Evolutionary conservation across 805 yeast genomes (phyloP), one percentile per base, ranked within the genome.

Genomic region (Zygosaccharomyces bisporus): DNA sequence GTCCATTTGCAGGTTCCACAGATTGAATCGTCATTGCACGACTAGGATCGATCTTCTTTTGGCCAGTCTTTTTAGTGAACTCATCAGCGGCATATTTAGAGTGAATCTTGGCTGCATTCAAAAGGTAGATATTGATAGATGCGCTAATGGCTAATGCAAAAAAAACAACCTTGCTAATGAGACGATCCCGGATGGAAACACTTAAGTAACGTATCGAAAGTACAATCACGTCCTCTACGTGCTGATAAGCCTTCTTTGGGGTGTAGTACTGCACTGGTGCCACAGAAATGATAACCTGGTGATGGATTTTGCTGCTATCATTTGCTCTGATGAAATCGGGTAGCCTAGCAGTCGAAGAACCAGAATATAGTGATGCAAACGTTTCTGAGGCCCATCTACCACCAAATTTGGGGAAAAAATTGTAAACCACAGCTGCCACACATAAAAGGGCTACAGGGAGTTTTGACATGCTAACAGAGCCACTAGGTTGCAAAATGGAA

Each of bases 101-200:
- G 54, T 83, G 86, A 43, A 75, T 72, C 63, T 86, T 77, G n/a
- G 95, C 84, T 45, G 87, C 93, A 57, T 88, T 87, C 63, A 91
- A 75, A 53, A 93, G 74, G 64, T 90, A 91, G 40, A 85, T 80
- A 63, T 93, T 93, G 51, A 86, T 80, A 4, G 84, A 80, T 44
- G 87, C 76, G 52, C 95, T 85, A 51, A 86, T 69, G 19, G 84
- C 80, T 48, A 90, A 79, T 8, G 80, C 80, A 49, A 85, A 73
- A 35, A 90, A 76, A 41, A 89, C 72, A 50, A 81, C 77, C 62
- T 90, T 90, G 49, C 93, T 81, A 53, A 89, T 76, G 49, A 87
- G 70, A 43, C 82, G 84, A 64, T 90, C 96, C 55, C 84, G 78
- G 44, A 90, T 83, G 14, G 90, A 86, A 45, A 60, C 61, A 47